These are phyloP conservation scores for Cryphonectria radicalis DNA, from an alignment of 2,329 filamentous ascomycete genomes.

Conservation along the genomic window DNA sequence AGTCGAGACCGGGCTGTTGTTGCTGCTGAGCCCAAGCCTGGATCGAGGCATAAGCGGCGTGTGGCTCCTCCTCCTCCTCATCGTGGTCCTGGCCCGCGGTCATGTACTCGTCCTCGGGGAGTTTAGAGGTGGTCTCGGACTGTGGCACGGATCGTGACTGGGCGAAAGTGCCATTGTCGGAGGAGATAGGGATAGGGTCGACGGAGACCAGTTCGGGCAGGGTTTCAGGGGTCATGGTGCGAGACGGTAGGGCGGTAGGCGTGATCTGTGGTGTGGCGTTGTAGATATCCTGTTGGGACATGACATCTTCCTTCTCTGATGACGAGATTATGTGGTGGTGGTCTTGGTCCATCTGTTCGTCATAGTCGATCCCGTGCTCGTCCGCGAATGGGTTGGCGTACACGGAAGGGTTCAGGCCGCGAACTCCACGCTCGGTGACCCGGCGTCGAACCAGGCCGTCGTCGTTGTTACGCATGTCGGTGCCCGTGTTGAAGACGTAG, in stretches of 20 bases:
- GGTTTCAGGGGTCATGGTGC: slow-evolving; percentile 27
- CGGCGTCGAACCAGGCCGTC: slow-evolving; percentile 55
- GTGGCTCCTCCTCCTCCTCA: slow-evolving; percentile 45
- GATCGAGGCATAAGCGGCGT: slow-evolving; percentile 62
- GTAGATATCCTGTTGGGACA: slow-evolving; percentile 52
- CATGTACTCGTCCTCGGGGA: slow-evolving; percentile 54
- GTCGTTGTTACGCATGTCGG: slow-evolving; percentile 46
- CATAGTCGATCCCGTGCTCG: slow-evolving; percentile 56
- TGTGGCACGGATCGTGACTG: slow-evolving; percentile 39
- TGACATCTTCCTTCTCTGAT: slow-evolving; percentile 51
- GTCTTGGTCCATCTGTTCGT: slow-evolving; percentile 50
- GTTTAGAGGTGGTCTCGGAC: slow-evolving; percentile 42
- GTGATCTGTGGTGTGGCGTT: slow-evolving; percentile 52
- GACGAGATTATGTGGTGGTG: slow-evolving; percentile 46
- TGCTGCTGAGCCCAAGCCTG: slow-evolving; percentile 67
- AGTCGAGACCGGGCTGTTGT: slow-evolving; percentile 49
- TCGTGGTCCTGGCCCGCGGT: slow-evolving; percentile 48
- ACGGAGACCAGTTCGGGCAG: slow-evolving; percentile 21
- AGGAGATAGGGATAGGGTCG: slow-evolving; percentile 9
- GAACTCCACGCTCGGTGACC: slow-evolving; percentile 47
- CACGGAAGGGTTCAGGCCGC: slow-evolving; percentile 48
- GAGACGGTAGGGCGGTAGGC: slow-evolving; percentile 33
- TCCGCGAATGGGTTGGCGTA: slow-evolving; percentile 65
- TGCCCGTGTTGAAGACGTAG: slow-evolving; percentile 62
- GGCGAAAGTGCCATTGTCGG: neutral